A percentile compares a stretch with the other conserved stretches of the same genome.
phyloP scores from a whole-genome alignment of 805 yeast species.

The Scheffersomyces coipomensis region DNA sequence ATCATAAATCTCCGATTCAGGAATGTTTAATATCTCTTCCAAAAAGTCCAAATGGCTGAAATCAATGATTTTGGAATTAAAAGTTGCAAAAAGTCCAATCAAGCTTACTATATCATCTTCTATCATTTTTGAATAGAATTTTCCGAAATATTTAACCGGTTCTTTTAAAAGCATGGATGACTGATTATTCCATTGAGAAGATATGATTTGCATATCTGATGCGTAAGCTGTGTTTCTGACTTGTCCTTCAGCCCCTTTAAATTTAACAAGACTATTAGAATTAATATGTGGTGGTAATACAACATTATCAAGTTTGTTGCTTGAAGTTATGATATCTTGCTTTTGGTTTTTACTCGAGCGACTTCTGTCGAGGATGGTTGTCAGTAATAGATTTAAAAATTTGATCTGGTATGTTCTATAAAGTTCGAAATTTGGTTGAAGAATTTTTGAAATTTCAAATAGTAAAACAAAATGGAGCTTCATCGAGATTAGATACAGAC shows the following conservation, averaged over 20 bases:
- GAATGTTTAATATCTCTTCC: conserved; percentile 14
- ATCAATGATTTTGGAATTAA: conserved; percentile 3
- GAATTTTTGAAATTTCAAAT: conserved; percentile 8
- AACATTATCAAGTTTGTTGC: conserved; percentile 30
- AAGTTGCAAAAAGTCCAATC: not conserved
- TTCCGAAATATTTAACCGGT: conserved; percentile 8
- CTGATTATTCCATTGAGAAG: conserved; percentile 6
- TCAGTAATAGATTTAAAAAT: conserved; percentile 12
- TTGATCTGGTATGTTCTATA: conserved; percentile 5
- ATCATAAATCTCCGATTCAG: conserved; percentile 5
- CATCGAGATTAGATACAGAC: conserved; percentile 22
- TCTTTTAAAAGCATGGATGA: not conserved
- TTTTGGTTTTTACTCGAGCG: not conserved
- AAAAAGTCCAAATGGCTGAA: conserved; percentile 1
- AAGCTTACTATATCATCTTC: conserved; percentile 1
- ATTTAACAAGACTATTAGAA: conserved; percentile 24
- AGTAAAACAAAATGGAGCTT: conserved; percentile 28
- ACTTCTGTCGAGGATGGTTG: conserved; percentile 13
- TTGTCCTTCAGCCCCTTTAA: conserved; percentile 3
- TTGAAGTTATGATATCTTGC: not conserved
- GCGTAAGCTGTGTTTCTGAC: not conserved
- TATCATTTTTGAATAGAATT: conserved; percentile 8
- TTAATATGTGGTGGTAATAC: conserved; percentile 38
- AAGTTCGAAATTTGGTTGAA: conserved; percentile 1
- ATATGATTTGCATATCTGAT: conserved; percentile 6